These are phyloP conservation scores for Penicillium taxi DNA, from an alignment of 495 filamentous ascomycete species.

Conservation along the genomic window DNA sequence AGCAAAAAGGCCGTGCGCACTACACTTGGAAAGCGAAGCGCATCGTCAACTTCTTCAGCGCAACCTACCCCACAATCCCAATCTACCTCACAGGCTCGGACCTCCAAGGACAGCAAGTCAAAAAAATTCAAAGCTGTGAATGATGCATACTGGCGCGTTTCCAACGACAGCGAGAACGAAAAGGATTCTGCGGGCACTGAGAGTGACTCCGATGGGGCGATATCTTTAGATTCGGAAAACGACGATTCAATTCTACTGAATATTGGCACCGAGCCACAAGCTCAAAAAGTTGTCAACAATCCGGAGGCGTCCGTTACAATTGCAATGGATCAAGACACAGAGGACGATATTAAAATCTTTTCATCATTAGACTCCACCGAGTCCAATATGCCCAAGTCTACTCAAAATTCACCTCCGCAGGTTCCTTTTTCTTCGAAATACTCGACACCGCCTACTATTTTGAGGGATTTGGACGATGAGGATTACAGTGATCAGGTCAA, in stretches of 20 bases:
- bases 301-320: too few relatives aligned
- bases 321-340: too few relatives aligned
- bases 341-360: too few relatives aligned
- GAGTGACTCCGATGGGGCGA: slow-evolving; percentile 34
- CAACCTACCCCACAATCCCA: not conserved
- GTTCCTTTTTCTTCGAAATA: slow-evolving; percentile 35
- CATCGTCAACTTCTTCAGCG: slow-evolving; percentile 1
- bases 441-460: slow-evolving; percentile 24
- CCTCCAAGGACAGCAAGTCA: slow-evolving; percentile 7
- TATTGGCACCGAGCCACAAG: slow-evolving; percentile 21
- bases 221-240: slow-evolving; percentile 29
- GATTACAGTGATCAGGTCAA: slow-evolving; percentile 37
- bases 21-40: slow-evolving; percentile 21
- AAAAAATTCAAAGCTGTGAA: slow-evolving; percentile 34
- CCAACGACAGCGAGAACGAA: too few relatives aligned
- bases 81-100: not conserved
- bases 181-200: too few relatives aligned
- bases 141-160: slow-evolving; percentile 33
- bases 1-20: slow-evolving; percentile 31
- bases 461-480: slow-evolving; percentile 36
- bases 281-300: slow-evolving; percentile 19
- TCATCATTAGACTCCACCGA: too few relatives aligned
- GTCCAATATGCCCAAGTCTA: too few relatives aligned
- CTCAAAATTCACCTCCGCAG: too few relatives aligned
- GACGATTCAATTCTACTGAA: slow-evolving; percentile 41